Base-by-base conservation (phyloP, 495 filamentous ascomycete genomes). In the Xylaria venustula region DNA sequence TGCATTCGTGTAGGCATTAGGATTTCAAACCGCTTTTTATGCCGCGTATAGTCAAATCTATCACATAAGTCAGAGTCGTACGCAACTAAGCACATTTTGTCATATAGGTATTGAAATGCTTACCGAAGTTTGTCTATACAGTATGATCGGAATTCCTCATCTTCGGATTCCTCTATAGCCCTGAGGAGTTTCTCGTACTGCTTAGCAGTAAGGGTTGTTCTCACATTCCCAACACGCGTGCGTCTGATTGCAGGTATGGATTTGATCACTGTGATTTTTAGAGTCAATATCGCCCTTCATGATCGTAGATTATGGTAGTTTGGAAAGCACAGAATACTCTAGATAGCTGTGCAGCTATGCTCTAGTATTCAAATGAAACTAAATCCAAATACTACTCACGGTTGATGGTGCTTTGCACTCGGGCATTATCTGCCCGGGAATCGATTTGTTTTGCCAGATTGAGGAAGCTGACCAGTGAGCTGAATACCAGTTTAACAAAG, bases 11-110 rank as follows among this genome's bases (percentile, higher is more conserved):
- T 42, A 15, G 52, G 23, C 36, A 54, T 44, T 22, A 22, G 37
- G 37, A 54, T 28, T 30, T 54, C 52, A 2, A 54, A 37, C 11
- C 8, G 23, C 25, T 54, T 55, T 23, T 30, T 32, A 23, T 25
- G n/a, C 37, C 53, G 17, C 6, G 53, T 55, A 34, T 55, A 55
- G n/a, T 55, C 53, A 20, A 32, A 55, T 45, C 53, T 32, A 34
- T 34, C 3, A 4, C 6, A 26, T 2, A 32, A 55, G 4, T 42
- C 22, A 45, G 53, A n/a, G 28, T 34, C n/a, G n/a, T 14, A 11
- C 12, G n/a, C 7, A 1, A 15, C n/a, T 45, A 4, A 5, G 6
- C 2, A 25, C 5, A 22, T 1, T 20, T 45, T 22, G 25, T n/a
- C 25, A 40, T 22, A 32, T 40, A n/a, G n/a, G n/a, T n/a, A n/a